Evolutionary conservation across 2,329 filamentous ascomycete species (phyloP), one percentile per base, ranked within the genome.

Genomic region (Sporothrix brunneoviolacea): DNA sequence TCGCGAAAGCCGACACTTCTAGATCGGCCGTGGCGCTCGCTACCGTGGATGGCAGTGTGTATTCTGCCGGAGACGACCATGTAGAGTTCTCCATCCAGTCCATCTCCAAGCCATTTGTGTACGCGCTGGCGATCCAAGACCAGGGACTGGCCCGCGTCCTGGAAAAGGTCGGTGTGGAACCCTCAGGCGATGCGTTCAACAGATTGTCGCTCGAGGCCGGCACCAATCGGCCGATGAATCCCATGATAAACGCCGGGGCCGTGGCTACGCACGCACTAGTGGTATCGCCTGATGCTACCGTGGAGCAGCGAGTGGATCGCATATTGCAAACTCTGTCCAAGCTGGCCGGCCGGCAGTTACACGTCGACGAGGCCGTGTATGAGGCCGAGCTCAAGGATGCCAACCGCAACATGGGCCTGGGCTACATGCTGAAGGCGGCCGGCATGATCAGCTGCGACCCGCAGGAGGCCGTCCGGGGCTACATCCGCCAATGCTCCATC

Each of bases 1-100:
- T 46, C 43, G 43, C 43, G 3, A 37, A 37, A 1, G 43, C 43
- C n/a, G 43, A 46, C 33, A 37, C 43, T 5, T 46, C 43, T 12
- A 21, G 43, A 15, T 28, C 22, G 33, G 43, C 43, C 22, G 33
- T 46, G 19, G 33, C 43, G 0, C 7, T 46, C 1, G 35, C 32
- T 6, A 46, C 43, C 6, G 43, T 46, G 2, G 43, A 46, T 4
- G 43, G 43, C n/a, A 38, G 33, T n/a, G 33, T 46, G 16, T 46
- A 46, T 4, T 37, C 43, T 5, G 43, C 15, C 4, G 43, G 43
- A n/a, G 43, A 46, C 33, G 43, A 46, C 30, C n/a, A 27, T 4
- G 33, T 46, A 8, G 43, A 46, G 33, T 46, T 46, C 22, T 46
- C 43, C 7, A 46, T 46, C 16, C 43, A 46, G 33, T 46, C 43